Base-by-base conservation (phyloP, 371 early-diverging fungal genomes). In the Massospora cicadina region DNA sequence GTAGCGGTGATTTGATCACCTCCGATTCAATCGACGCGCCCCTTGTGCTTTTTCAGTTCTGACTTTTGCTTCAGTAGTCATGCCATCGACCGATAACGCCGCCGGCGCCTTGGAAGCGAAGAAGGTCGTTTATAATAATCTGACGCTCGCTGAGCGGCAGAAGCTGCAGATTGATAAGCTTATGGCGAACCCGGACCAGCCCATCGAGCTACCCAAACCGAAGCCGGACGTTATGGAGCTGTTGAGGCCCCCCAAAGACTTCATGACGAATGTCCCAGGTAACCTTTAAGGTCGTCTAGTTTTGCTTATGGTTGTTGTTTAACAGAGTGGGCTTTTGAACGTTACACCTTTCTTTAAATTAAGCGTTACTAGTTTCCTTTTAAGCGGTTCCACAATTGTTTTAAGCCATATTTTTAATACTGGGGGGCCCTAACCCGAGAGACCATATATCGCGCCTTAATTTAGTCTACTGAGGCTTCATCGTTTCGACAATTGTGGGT, bases 261-360 rank as follows among this genome's bases (percentile, higher is more conserved):
- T 87, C 66, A 85, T 87, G 1, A 79, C 86, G 33, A 89, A 91
- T 73, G 84, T 89, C 24, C 81, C 83, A 71, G 87, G 85, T 80
- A 74, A 68, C 56, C 57, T 17, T 1, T 53, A n/a, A n/a, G n/a
- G n/a, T n/a, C n/a, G n/a, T n/a, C n/a, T n/a, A n/a, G n/a, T n/a
- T n/a, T n/a, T n/a, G n/a, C n/a, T n/a, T n/a, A n/a, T n/a, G n/a
- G n/a, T n/a, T n/a, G n/a, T n/a, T n/a, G n/a, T n/a, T n/a, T n/a
- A n/a, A n/a, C n/a, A n/a, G n/a, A n/a, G n/a, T n/a, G n/a, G n/a
- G n/a, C 27, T 24, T n/a, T 21, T 54, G 25, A 24, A 13, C 27
- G 29, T 5, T 26, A 56, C 25, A 2, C 26, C 21, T 24, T 56
- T 56, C 7, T 24, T 56, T 56, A 56, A 56, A 2, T 26, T 24